Evolutionary conservation across 257 asterid species (phyloP).

Genomic region (Scutellaria minor): DNA sequence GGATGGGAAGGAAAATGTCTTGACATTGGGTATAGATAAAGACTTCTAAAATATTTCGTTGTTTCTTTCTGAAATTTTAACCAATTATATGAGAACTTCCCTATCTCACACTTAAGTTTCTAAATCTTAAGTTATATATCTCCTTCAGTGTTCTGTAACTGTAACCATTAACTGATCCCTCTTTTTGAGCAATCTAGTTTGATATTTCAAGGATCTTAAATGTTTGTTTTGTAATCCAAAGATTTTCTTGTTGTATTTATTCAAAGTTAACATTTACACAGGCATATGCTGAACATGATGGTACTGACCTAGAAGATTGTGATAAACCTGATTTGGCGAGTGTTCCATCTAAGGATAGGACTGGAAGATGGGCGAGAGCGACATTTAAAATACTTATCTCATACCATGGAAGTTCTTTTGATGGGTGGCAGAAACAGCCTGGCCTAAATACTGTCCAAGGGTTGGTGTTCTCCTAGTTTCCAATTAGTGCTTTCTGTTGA

Average conservation of each 20-base stretch:
- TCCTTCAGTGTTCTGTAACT: slow-evolving; percentile 18
- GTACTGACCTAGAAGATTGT: slow-evolving; percentile 52
- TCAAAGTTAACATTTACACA: slow-evolving; percentile 36
- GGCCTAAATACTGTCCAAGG: slow-evolving; percentile 86
- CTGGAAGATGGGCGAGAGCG: slow-evolving; percentile 86
- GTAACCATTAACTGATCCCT: not conserved
- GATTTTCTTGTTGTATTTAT: slow-evolving; percentile 31
- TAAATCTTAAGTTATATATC: not conserved
- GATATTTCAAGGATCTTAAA: slow-evolving; percentile 5
- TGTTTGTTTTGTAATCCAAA: slow-evolving; percentile 2
- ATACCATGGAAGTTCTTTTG: slow-evolving; percentile 88
- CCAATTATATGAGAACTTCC: not conserved
- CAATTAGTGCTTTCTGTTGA: slow-evolving; percentile 2
- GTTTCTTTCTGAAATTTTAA: not conserved
- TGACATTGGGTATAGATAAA: slow-evolving; percentile 1
- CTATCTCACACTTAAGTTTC: not conserved
- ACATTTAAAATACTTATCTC: slow-evolving; percentile 80
- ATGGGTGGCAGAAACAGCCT: slow-evolving; percentile 99
- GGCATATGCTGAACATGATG: slow-evolving; percentile 44
- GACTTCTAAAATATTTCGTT: not conserved
- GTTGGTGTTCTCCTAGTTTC: slow-evolving; percentile 45
- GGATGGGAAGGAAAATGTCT: slow-evolving; percentile 17
- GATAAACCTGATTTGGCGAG: slow-evolving; percentile 47
- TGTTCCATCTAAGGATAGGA: slow-evolving; percentile 48
- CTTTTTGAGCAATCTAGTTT: slow-evolving; percentile 13